phyloP scores from a whole-genome alignment of 257 asterid species.

The Cruciata laevipes region DNA sequence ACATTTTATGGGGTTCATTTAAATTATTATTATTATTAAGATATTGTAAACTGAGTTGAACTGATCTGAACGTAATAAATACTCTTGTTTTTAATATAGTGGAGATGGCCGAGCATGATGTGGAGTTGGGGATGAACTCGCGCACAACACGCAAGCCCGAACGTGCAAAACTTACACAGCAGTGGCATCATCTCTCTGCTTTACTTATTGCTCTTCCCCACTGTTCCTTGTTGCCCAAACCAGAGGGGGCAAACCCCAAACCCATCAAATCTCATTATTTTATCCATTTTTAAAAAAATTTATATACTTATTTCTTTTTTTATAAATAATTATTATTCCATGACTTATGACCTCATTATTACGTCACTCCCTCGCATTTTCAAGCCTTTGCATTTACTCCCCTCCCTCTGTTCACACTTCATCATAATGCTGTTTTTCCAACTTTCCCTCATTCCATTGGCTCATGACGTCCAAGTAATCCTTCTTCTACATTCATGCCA shows the following conservation, averaged over 20 bases:
- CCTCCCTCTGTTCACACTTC: background rate
- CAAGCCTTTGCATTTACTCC: conserved; percentile 9
- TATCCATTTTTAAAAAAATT: too few species aligned
- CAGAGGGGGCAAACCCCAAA: conserved; percentile 7
- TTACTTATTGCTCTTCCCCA: conserved; percentile 7
- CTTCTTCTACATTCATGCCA: background rate
- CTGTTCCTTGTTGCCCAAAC: conserved; percentile 13
- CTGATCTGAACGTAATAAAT: too few species aligned
- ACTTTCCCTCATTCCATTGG: background rate
- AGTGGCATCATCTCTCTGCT: conserved; percentile 3
- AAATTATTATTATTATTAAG: too few species aligned
- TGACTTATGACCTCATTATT: conserved; percentile 3
- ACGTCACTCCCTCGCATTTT: background rate
- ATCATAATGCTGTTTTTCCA: background rate
- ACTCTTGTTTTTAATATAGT: too few species aligned
- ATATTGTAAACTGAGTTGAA: too few species aligned
- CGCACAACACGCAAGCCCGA: conserved; percentile 27
- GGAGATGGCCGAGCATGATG: too few species aligned
- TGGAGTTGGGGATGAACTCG: conserved; percentile 10
- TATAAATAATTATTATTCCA: too few species aligned
- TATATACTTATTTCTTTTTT: too few species aligned
- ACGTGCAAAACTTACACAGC: conserved; percentile 13
- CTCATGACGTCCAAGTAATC: background rate
- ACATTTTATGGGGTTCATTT: too few species aligned
- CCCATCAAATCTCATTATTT: conserved; percentile 9